These are phyloP conservation scores for Yarrowia sp. DNA, from an alignment of 805 yeast genomes.

Conservation along the genomic window DNA sequence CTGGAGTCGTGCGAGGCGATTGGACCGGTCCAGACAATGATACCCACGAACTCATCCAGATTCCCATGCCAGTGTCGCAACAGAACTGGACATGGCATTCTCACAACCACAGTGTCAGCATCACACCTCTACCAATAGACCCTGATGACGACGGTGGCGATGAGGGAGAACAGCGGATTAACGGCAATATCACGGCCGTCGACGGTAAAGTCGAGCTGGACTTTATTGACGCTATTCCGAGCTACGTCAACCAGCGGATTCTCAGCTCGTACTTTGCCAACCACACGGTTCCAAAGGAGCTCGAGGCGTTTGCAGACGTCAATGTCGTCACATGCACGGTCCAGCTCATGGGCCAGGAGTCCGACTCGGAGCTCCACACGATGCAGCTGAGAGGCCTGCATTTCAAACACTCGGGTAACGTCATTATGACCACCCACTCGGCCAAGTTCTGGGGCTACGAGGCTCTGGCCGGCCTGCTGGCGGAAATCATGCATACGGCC, in stretches of 20 bases:
- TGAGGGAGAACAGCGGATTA: constrained; percentile 11
- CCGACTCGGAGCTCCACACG: constrained; percentile 43
- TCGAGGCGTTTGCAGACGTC: constrained; percentile 39
- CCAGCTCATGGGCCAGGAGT: constrained; percentile 41
- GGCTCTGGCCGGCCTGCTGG: constrained; percentile 53
- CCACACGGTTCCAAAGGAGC: constrained; percentile 31
- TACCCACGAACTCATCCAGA: constrained; percentile 4
- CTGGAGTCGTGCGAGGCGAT: constrained; percentile 31
- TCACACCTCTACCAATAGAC: constrained; percentile 31
- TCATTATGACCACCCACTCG: constrained; percentile 47
- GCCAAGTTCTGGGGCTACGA: constrained; percentile 48
- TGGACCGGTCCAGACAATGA: constrained; percentile 17
- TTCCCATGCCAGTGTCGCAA: constrained; percentile 30
- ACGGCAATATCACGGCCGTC: constrained; percentile 21
- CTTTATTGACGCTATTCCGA: constrained; percentile 42
- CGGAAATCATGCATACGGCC: constrained; percentile 55
- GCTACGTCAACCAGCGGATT: constrained; percentile 20
- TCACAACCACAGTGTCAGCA: constrained; percentile 19
- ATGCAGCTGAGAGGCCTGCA: constrained; percentile 50
- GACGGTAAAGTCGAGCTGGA: constrained; percentile 40
- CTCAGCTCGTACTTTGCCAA: constrained; percentile 11
- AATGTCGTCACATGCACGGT: constrained; percentile 39
- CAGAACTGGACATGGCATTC: constrained; percentile 31
- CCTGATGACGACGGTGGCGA: constrained; percentile 25
- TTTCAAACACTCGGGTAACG: constrained; percentile 48